Base-by-base conservation (phyloP, 2,329 filamentous ascomycete genomes). In the Aspergillus floridensis region DNA sequence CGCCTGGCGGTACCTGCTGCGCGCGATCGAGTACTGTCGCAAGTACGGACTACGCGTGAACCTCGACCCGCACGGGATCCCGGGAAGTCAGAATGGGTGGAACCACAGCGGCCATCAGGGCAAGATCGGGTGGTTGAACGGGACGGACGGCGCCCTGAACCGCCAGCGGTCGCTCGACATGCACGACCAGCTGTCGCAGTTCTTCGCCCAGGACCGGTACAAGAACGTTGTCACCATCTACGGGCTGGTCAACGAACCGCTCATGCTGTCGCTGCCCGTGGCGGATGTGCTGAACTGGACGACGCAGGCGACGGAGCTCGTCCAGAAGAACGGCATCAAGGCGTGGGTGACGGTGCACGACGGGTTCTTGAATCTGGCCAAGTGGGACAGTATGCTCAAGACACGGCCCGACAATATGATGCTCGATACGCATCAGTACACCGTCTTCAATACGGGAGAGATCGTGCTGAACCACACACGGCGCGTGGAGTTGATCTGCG, bases 341-440 rank as follows among this genome's bases (percentile, higher is more conserved):
- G 82, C 84, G 52, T 86, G 88, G 35, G 80, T 98, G 58, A 88
- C 96, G 44, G 95, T 99, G 70, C 93, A 93, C 57, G 95, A 99
- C 76, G 95, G 95, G 24, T 99, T 99, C 81, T 86, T 96, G 78
- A 93, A 93, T 11, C 84, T 98, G 4, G 82, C 84, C 65, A 93
- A 96, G 70, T 99, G 95, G 95, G 88, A 96, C 73, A 91, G 91
- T 46, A 83, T 90, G 73, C 84, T 98, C 66, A 85, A 89, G 66
- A 82, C 83, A 22, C 84, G 90, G 70, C 82, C 88, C 50, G 84
- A 88, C 64, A 71, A 74, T 22, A 81, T 98, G 65, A 85, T 96
- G 19, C 86, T 99, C n/a, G 95, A 99, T 76, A 95, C 96, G 41
- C 95, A 99, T 77, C 93, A 98, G 76, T 99, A 99, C 76, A 91